phyloP scores from a whole-genome alignment of 148 eudicot genomes.

The Heliosperma pusillum region DNA sequence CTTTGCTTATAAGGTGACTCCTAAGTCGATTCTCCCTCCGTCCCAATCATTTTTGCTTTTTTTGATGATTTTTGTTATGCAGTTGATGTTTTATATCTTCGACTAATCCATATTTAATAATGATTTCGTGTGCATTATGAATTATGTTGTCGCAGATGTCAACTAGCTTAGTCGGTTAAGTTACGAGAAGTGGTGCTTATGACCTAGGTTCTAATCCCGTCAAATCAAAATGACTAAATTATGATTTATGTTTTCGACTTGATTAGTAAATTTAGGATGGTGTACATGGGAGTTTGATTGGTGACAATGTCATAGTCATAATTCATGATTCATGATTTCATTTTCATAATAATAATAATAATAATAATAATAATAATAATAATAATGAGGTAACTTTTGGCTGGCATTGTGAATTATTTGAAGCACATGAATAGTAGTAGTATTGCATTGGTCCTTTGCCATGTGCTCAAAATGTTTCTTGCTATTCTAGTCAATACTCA shows the following conservation, averaged over 20 bases:
- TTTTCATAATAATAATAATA: not conserved
- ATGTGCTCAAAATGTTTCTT: not conserved
- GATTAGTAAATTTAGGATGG: not conserved
- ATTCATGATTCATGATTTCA: not conserved
- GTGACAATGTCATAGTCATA: constrained; percentile 19
- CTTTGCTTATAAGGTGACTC: constrained; percentile 74
- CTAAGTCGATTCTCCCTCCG: no score
- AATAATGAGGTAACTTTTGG: constrained; percentile 3
- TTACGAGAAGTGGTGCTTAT: no score
- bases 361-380: not conserved
- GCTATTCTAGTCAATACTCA: not conserved
- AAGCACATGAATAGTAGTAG: constrained; percentile 11
- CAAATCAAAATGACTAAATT: no score
- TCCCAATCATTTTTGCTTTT: not conserved
- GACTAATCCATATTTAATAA: not conserved
- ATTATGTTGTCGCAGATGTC: no score
- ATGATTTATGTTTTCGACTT: not conserved
- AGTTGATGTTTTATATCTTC: constrained; percentile 14
- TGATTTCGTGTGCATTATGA: constrained; percentile 1
- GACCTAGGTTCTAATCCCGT: no score
- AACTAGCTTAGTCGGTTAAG: no score
- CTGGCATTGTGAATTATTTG: constrained; percentile 17
- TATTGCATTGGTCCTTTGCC: constrained; percentile 1
- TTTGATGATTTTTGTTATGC: not conserved
- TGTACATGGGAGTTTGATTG: constrained; percentile 2